A percentile compares a stretch with the other conserved stretches of the same genome.
Evolutionary conservation across 148 eudicot species (phyloP).

Genomic region (Diospyros kaki): DNA sequence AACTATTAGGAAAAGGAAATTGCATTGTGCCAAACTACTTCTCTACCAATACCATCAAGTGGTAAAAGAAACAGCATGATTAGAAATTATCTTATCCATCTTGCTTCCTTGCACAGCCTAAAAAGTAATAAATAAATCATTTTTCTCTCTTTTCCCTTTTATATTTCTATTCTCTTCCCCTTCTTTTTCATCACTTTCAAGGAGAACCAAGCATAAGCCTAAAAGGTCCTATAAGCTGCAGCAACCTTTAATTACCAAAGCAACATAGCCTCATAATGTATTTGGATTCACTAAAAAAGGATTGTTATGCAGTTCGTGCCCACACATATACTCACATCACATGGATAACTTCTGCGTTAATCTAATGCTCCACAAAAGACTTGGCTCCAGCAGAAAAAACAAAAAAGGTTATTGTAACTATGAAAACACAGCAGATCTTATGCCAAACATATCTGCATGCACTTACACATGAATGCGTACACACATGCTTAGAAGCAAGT

Average conservation of each 20-base stretch:
- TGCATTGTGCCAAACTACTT: no score
- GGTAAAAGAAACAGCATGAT: neutral
- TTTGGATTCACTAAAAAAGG: neutral
- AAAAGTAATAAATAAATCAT: neutral
- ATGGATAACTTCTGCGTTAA: no score
- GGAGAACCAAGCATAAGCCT: neutral
- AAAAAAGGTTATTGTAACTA: no score
- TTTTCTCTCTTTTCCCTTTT: neutral
- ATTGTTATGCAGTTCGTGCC: neutral
- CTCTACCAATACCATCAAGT: neutral
- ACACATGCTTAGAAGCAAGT: neutral
- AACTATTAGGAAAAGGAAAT: no score
- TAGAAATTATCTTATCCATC: neutral
- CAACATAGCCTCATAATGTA: neutral
- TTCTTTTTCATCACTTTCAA: neutral
- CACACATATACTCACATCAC: neutral
- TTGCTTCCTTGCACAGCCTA: neutral
- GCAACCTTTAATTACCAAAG: neutral
- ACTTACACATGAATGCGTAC: neutral
- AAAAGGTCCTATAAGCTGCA: neutral
- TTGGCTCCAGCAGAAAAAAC: no score
- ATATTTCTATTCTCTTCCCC: neutral
- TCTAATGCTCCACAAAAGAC: neutral
- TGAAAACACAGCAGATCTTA: no score
- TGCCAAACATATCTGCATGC: no score